Evolutionary conservation across 768 basidiomycete genomes (phyloP), one percentile per base, ranked within the genome.

Genomic region (Lactarius sanguifluus): DNA sequence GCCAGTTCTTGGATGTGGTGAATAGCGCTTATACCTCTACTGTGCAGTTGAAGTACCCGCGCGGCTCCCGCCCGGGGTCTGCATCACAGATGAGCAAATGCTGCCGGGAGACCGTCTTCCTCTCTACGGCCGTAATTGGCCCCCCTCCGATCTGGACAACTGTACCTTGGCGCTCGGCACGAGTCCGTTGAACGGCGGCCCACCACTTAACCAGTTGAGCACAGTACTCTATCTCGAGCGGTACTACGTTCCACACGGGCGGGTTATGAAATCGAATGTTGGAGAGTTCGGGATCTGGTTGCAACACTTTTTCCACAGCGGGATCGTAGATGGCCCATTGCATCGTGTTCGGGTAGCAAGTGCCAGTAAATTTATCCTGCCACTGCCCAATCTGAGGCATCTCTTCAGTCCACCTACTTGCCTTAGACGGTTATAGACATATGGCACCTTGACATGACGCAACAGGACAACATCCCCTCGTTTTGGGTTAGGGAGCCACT

Each of bases 31-130:
- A 20, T 25, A 70, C 70, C 68, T 71, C 69, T 5, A 86, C 79
- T 0, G 85, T 86, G 57, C 86, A 88, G 62, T 88, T 80, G 72
- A 89, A 88, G 73, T 81, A 89, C 1, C 84, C 83, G 25, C 66
- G 59, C 2, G 83, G 83, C 13, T 74, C 74, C 23, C 76, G 75
- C 57, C 79, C 71, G 1, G 85, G 84, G 10, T 77, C 77, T 15
- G 79, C 80, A 54, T 86, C 83, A n/a, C 78, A 79, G 62, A 88
- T 77, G 20, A 86, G 73, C 30, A 79, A 75, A 68, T 86, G 86
- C 52, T 75, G 72, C 57, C 82, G 79, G 43, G 3, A 0, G 54
- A 28, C 23, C 8, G 23, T 15, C 40, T 56, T 55, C 38, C 30
- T 59, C 41, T 58, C 57, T 40, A 28, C 15, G 20, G 65, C 38